Evolutionary conservation across 176 grass and related monocot genomes (phyloP).

Genomic region (Hordeum vulgare): MorexV3_pseudomolecules_assembly NC_058518.1:51932405-51932904

Average conservation of each 20-base stretch:
- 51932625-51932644: conserved; percentile 27
- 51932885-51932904: no score
- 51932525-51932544: not conserved
- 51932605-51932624: not conserved
- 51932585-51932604: conserved; percentile 11
- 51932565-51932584: not conserved
- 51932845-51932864: not conserved
- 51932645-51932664: conserved; percentile 15
- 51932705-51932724: not conserved
- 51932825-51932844: not conserved
- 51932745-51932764: not conserved
- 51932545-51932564: not conserved
- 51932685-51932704: conserved; percentile 6
- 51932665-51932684: conserved; percentile 27
- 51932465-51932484: not conserved
- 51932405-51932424: not conserved
- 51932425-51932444: not conserved
- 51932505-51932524: not conserved
- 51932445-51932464: not conserved
- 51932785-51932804: not conserved
- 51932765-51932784: not conserved
- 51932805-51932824: not conserved
- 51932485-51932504: not conserved
- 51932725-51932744: not conserved
- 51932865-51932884: not conserved